Evolutionary conservation across 163 green algal species (phyloP).

Genomic region (Chlamydomonas reinhardtii): DNA sequence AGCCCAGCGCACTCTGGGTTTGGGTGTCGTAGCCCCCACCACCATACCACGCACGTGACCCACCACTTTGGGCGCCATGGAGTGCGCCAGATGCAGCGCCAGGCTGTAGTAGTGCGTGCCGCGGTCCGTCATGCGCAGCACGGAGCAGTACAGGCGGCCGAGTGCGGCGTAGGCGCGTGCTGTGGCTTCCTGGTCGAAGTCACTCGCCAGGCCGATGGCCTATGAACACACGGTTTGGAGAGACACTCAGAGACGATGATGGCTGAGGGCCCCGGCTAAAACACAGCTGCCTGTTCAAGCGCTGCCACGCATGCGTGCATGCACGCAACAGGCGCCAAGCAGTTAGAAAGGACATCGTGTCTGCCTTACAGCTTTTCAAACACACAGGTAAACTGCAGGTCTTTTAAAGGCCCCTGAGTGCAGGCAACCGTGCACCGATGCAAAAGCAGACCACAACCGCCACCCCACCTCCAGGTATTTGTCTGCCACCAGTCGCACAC

Average conservation of each 20-base stretch:
- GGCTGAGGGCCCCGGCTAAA: no score
- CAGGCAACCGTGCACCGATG: no score
- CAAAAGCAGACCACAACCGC: background rate
- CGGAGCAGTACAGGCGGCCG: slow-evolving; percentile 3
- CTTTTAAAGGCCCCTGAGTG: no score
- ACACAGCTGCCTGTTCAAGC: no score
- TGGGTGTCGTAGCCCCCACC: no score
- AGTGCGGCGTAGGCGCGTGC: background rate
- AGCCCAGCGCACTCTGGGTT: no score
- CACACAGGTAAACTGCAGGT: no score
- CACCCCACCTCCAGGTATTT: background rate
- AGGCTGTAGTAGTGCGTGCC: background rate
- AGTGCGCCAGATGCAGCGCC: background rate
- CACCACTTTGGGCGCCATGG: slow-evolving; percentile 15
- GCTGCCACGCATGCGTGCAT: no score
- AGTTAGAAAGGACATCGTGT: no score
- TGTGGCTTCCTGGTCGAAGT: background rate
- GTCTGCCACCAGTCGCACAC: background rate
- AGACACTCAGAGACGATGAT: background rate
- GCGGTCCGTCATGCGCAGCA: background rate
- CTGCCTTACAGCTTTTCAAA: no score
- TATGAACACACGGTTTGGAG: background rate
- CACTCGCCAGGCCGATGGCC: background rate
- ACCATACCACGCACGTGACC: no score
- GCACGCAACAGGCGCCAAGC: no score